Evolutionary conservation across 2,329 filamentous ascomycete species (phyloP), one percentile per base, ranked within the genome.

Genomic region (Fusarium sarcochroum): DNA sequence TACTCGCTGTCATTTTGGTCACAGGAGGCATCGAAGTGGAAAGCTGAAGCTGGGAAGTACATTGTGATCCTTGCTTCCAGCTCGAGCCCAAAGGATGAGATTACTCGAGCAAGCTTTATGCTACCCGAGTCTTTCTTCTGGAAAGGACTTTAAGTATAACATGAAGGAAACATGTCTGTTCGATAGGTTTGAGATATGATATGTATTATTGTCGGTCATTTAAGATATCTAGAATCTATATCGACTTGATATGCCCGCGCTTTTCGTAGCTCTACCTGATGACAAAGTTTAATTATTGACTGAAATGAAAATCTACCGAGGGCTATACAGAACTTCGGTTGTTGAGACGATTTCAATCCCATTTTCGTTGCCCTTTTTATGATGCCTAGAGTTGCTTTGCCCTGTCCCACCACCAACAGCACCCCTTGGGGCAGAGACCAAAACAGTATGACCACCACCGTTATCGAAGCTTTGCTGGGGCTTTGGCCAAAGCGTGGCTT

Each of bases 1-100:
- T 70, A 70, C 23, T 71, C 68, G 0, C 2, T 70, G 13, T 70
- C 68, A 0, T 69, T 70, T 3, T 71, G 68, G 68, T 66, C 54
- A 1, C 68, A 70, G 37, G 68, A 71, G 8, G 20, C 10, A 10
- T 66, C 53, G 1, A 62, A 49, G 14, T 70, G 68, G 68, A 66
- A 70, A 11, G 68, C 68, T 7, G 68, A 70, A 23, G 68, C 59
- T 7, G 70, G 70, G 7, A 52, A 60, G 13, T 72, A 71, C 42
- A 35, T 37, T 1, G 34, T 68, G 2, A 73, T 72, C 10, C 13
- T 72, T 17, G 70, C 70, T 5, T 58, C 68, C 3, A 72, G 70
- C 37, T 62, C 70, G 3, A 65, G 58, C 3, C 70, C 70, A 0
- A 48, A 54, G n/a, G 56, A 71, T 18, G 70, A 72, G 20, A 65